A percentile compares a stretch with the other conserved stretches of the same genome.
Conservation (phyloP, 768 basidiomycete species). For the Mrakia frigida region DNA sequence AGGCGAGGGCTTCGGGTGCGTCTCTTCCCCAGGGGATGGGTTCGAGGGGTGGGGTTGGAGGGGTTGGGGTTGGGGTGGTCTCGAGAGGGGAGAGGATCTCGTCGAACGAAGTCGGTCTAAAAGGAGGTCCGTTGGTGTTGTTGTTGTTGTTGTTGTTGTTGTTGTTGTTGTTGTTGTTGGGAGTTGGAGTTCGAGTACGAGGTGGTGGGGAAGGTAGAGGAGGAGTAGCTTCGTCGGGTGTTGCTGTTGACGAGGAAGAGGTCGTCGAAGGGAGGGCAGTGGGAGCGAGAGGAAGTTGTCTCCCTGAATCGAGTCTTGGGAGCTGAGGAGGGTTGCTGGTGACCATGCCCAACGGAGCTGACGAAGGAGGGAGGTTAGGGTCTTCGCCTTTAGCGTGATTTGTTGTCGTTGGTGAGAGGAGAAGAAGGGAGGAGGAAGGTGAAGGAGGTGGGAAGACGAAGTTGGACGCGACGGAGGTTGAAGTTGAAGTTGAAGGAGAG, state of each 20-base stretch:
- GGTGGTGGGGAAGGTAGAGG: not conserved
- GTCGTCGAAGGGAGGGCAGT: not conserved
- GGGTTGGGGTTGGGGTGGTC: not conserved
- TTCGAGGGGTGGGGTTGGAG: not conserved
- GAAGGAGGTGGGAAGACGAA: not conserved
- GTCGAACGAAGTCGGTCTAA: not conserved
- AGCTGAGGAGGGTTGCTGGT: not conserved
- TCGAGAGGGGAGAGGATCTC: not conserved
- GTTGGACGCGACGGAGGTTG: not conserved
- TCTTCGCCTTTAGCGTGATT: conserved; percentile 1
- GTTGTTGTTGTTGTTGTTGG: too few relatives aligned
- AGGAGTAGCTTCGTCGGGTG: not conserved
- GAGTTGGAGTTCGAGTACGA: not conserved
- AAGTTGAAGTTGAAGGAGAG: not conserved
- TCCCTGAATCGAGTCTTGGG: not conserved
- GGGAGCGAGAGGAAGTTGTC: not conserved
- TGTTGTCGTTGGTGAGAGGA: not conserved
- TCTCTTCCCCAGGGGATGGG: not conserved
- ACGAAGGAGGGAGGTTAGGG: not conserved
- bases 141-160: too few relatives aligned
- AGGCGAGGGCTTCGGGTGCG: not conserved
- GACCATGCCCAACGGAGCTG: not conserved
- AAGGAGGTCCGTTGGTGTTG: not conserved
- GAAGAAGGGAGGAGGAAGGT: not conserved
- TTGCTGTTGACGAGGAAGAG: not conserved